Percentiles rank a stretch among this genome's conserved stretches.
These are phyloP conservation scores for Candida sp. DNA, from an alignment of 1,139 yeast genomes.

Conservation along the genomic window DNA sequence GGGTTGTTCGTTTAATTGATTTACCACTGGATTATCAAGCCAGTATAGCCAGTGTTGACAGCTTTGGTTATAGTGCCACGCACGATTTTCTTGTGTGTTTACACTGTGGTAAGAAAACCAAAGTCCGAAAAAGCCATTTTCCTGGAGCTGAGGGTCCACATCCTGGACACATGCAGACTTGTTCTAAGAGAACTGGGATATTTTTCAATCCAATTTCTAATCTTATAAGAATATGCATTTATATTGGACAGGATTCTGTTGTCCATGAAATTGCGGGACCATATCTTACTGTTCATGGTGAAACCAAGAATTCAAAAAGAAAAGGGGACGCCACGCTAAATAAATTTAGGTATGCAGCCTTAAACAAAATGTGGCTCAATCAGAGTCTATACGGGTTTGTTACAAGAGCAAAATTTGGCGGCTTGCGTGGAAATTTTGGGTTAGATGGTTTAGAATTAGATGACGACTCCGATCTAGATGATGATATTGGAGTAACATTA, in stretches of 20 bases:
- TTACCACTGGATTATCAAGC: conserved; percentile 34
- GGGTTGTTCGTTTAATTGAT: conserved; percentile 34
- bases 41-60: conserved; percentile 23
- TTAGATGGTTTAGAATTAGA: conserved; percentile 12
- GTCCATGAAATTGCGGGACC: conserved; percentile 52
- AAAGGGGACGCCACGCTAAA: conserved; percentile 54
- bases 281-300: conserved; percentile 71
- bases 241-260: conserved; percentile 26
- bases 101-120: conserved; percentile 24
- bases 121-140: conserved; percentile 7
- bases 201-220: conserved; percentile 43
- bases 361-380: conserved; percentile 59
- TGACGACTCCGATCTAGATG: conserved; percentile 16
- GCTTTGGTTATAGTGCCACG: conserved; percentile 12
- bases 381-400: conserved; percentile 43
- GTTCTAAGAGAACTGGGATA: conserved; percentile 30
- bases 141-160: conserved; percentile 2
- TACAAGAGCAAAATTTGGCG: conserved; percentile 31
- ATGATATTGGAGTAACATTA: conserved; percentile 9
- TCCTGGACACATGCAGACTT: conserved; percentile 22
- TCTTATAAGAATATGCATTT: conserved; percentile 33
- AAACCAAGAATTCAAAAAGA: conserved; percentile 52
- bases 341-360: conserved; percentile 47
- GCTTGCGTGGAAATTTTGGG: conserved; percentile 11
- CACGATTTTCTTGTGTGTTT: conserved; percentile 31